Evolutionary conservation across 306 rosid genomes (phyloP).

Genomic region (Fragaria nilgerrensis): DNA sequence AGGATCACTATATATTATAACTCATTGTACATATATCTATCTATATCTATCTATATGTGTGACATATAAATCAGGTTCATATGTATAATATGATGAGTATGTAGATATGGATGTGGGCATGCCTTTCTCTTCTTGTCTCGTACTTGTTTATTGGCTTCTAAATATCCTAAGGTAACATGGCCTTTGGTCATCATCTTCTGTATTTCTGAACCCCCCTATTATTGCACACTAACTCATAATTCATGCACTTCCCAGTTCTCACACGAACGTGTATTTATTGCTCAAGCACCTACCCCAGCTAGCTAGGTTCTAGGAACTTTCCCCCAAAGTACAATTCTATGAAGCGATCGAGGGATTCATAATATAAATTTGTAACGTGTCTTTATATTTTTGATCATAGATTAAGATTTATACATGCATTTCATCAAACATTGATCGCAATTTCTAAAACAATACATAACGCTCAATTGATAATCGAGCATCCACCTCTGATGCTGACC

Average conservation of each 20-base stretch:
- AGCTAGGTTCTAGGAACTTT: background rate
- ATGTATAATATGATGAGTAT: background rate
- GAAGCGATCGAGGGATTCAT: too few species aligned
- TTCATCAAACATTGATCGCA: too few species aligned
- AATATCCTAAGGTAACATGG: constrained; percentile 15
- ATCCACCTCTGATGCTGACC: too few species aligned
- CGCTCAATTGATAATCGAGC: too few species aligned
- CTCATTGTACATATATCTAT: background rate
- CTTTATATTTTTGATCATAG: too few species aligned
- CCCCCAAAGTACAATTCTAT: background rate
- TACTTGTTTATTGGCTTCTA: constrained; percentile 18
- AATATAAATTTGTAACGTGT: background rate
- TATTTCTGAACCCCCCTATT: background rate
- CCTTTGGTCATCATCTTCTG: constrained; percentile 8
- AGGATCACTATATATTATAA: background rate
- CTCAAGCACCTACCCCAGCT: constrained; percentile 2
- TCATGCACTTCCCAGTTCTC: background rate
- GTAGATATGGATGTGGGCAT: constrained; percentile 21
- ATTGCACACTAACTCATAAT: background rate
- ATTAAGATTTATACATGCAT: background rate
- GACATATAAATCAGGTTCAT: background rate
- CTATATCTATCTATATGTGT: background rate
- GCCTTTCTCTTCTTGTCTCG: constrained; percentile 26
- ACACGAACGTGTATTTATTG: background rate
- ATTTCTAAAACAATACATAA: too few species aligned